phyloP scores from a whole-genome alignment of 2,329 filamentous ascomycete species.

The Colletotrichum australisinense region DNA sequence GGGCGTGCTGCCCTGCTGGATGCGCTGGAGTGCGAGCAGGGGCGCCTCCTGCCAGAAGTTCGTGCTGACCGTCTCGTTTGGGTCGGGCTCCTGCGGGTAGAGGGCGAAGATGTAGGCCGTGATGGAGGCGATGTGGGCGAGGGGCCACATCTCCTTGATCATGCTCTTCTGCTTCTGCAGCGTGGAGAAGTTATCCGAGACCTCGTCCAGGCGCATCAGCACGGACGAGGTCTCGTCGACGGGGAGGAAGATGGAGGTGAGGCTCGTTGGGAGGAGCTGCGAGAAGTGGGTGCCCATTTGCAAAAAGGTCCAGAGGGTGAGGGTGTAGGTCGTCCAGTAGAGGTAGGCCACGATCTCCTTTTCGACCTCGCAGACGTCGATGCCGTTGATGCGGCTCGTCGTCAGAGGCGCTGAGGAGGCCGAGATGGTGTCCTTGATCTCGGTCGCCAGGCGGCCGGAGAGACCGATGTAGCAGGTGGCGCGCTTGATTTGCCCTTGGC shows the following conservation, averaged over 20 bases:
- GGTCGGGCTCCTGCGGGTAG: constrained; percentile 38
- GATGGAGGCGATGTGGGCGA: constrained; percentile 46
- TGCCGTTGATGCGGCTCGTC: constrained; percentile 53
- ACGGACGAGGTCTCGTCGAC: constrained; percentile 43
- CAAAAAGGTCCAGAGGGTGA: constrained; percentile 52
- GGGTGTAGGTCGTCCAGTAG: constrained; percentile 52
- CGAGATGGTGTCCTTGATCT: constrained; percentile 46
- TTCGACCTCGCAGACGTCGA: constrained; percentile 53
- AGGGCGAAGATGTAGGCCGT: constrained; percentile 44
- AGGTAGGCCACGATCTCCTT: constrained; percentile 51
- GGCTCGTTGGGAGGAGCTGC: constrained; percentile 38
- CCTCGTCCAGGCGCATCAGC: constrained; percentile 47
- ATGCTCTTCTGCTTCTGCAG: constrained; percentile 48
- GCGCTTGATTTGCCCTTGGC: constrained; percentile 44
- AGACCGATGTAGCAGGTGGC: constrained; percentile 50
- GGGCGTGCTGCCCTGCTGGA: constrained; percentile 38
- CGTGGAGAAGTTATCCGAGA: constrained; percentile 51
- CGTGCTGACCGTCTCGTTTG: constrained; percentile 31
- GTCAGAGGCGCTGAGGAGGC: constrained; percentile 41
- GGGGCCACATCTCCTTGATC: constrained; percentile 49
- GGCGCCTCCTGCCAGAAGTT: constrained; percentile 40
- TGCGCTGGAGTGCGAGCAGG: constrained; percentile 37
- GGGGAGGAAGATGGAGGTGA: constrained; percentile 44
- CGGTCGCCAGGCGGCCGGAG: constrained; percentile 44
- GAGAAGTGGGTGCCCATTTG: constrained; percentile 46